A percentile compares a stretch with the other conserved stretches of the same genome.
Evolutionary conservation across 2,329 filamentous ascomycete genomes (phyloP).

Genomic region (Paracamarosporium sp.): DNA sequence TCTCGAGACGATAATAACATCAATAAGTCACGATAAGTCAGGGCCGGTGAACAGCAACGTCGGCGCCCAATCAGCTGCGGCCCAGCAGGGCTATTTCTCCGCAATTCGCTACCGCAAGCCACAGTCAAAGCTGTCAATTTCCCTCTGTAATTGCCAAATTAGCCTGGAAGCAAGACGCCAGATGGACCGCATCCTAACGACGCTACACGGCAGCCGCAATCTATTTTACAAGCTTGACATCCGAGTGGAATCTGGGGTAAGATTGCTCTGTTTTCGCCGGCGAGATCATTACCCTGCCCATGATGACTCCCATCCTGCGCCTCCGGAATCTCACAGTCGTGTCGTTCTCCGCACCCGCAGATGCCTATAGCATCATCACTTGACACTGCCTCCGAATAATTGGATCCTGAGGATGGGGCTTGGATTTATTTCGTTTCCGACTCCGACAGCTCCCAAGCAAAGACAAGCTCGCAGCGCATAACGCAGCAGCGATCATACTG

Average conservation of each 20-base stretch:
- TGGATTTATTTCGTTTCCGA: background rate
- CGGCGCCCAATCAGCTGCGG: background rate
- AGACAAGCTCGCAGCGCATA: background rate
- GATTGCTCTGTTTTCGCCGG: background rate
- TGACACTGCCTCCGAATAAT: background rate
- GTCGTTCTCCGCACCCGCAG: background rate
- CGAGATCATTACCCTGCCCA: background rate
- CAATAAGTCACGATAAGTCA: background rate
- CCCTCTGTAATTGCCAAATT: slow-evolving; percentile 8
- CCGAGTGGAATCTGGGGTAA: slow-evolving; percentile 2
- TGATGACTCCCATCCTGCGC: background rate
- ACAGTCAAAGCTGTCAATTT: slow-evolving; percentile 8
- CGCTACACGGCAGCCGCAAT: slow-evolving; percentile 9
- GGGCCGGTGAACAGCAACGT: background rate
- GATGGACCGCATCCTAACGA: slow-evolving; percentile 3
- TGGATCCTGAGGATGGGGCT: background rate
- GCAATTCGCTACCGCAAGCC: slow-evolving; percentile 8
- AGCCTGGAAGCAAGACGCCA: slow-evolving; percentile 6
- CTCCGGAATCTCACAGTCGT: background rate
- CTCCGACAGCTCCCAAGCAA: background rate
- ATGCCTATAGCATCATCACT: background rate
- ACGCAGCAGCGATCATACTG: slow-evolving; percentile 4
- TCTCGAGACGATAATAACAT: too few relatives aligned
- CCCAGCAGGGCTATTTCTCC: slow-evolving; percentile 10
- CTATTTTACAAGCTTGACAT: background rate